A percentile compares a stretch with the other conserved stretches of the same genome.
Conservation (phyloP, 1,284 basidiomycete species). For the Inonotus hispidus region DNA sequence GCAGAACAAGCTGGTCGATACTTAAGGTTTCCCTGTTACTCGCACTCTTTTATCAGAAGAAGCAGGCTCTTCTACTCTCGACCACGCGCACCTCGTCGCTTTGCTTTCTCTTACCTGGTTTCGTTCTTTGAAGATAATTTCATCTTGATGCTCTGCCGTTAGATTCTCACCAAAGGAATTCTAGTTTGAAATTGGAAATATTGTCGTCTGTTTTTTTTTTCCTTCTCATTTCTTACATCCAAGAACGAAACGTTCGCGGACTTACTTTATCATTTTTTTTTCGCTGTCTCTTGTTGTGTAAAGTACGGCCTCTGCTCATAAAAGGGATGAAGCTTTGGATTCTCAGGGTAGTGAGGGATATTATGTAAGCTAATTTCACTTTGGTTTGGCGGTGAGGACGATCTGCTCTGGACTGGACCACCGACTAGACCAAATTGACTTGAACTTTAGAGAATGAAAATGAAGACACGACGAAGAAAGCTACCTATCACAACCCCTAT, state of each 20-base stretch:
- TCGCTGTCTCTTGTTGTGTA: too few relatives aligned
- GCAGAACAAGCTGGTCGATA: neutral
- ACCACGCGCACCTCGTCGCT: neutral
- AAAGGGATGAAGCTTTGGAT: too few relatives aligned
- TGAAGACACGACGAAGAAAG: conserved; percentile 15
- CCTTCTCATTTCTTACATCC: neutral
- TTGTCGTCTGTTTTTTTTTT: neutral
- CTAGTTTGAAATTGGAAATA: too few relatives aligned
- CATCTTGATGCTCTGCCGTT: neutral
- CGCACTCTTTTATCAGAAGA: neutral
- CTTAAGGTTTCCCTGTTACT: neutral
- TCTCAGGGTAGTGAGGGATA: too few relatives aligned
- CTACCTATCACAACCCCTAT: conserved; percentile 13
- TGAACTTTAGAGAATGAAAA: conserved; percentile 2
- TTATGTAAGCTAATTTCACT: neutral
- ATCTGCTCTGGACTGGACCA: too few relatives aligned
- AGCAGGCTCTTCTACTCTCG: conserved; percentile 11
- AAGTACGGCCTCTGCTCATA: too few relatives aligned
- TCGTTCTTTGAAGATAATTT: neutral
- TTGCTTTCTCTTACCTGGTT: neutral
- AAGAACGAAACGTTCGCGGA: too few relatives aligned
- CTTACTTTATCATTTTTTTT: too few relatives aligned
- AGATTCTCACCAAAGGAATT: too few relatives aligned
- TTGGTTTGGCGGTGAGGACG: too few relatives aligned
- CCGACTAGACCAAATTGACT: too few relatives aligned